A percentile compares a stretch with the other conserved stretches of the same genome.
Evolutionary conservation across 306 rosid species (phyloP).

Genomic region (Prunus armeniaca): DNA sequence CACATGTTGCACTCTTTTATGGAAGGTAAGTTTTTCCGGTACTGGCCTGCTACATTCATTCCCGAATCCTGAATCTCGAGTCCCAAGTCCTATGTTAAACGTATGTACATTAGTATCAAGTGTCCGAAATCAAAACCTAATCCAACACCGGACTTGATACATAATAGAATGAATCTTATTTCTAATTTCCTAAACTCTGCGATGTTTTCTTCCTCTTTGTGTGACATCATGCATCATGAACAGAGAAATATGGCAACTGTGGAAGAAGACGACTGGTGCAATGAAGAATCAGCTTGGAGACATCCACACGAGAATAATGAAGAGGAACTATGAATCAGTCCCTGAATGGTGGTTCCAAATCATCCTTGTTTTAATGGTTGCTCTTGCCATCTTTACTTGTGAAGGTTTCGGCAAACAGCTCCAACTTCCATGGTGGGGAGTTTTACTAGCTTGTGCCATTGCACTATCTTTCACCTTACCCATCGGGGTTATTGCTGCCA

Average conservation of each 20-base stretch:
- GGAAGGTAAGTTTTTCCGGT: conserved; percentile 19
- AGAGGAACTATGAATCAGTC: conserved; percentile 60
- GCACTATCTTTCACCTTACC: conserved; percentile 73
- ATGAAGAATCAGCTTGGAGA: conserved; percentile 37
- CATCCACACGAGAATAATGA: conserved; percentile 75
- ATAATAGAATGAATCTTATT: background rate
- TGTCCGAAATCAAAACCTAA: background rate
- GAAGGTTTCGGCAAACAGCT: conserved; percentile 68
- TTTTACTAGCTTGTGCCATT: conserved; percentile 48
- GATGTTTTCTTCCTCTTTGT: background rate
- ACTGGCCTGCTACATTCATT: no score
- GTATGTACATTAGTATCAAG: no score
- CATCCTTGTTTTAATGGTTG: conserved; percentile 37
- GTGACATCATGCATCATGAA: background rate
- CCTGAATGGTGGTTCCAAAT: conserved; percentile 74
- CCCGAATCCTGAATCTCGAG: no score
- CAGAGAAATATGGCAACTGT: conserved; percentile 33
- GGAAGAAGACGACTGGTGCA: conserved; percentile 37
- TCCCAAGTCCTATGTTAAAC: no score
- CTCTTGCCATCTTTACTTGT: conserved; percentile 42
- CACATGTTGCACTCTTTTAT: conserved; percentile 36
- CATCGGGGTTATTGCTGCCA: conserved; percentile 70
- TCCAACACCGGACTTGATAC: background rate
- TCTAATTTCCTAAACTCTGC: background rate
- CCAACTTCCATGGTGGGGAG: conserved; percentile 93